Base-by-base conservation (phyloP, 768 basidiomycete species). In the Mycena galopus region DNA sequence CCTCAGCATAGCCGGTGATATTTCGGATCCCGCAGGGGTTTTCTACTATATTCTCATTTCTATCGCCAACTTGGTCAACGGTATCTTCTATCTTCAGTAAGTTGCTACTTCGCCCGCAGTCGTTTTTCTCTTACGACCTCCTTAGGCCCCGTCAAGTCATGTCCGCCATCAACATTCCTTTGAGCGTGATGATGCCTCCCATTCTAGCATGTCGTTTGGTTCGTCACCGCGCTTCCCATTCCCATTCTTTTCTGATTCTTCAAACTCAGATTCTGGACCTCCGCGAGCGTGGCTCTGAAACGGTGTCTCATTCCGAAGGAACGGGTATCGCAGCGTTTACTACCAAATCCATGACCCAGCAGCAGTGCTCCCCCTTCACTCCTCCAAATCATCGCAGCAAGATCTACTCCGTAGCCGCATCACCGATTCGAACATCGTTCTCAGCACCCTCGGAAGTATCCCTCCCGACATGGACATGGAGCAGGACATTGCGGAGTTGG, bases 21-120 rank as follows among this genome's bases (percentile, higher is more conserved):
- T 30, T 58, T 75, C 23, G 17, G 27, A 10, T 64, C 57, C n/a
- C 66, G 25, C 76, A 92, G 93, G 94, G 72, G 90, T 95, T 72
- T 95, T 94, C 80, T 95, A 95, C 78, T 95, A 94, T 78, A 87
- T 95, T 70, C 81, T 95, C 74, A 95, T 95, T 78, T 94, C 94
- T n/a, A 90, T 94, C 61, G 94, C 94, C 58, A 95, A 95, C 83
- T 83, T 95, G 84, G 90, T 94, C 79, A 95, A 95, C 73, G 94
- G 94, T 51, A 91, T 94, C 39, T 94, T 94, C 79, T 95, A 94
- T 80, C 87, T 95, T n/a, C 94, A 94, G 93, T 93, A 75, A 74
- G 91, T 66, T 25, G 8, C 12, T 11, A 5, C 19, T 2, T n/a
- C 12, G 1, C 14, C 1, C 27, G 2, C 12, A 8, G 21, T 35